Conservation (phyloP, 2,329 filamentous ascomycete genomes). For the Xylaria sp. region DNA sequence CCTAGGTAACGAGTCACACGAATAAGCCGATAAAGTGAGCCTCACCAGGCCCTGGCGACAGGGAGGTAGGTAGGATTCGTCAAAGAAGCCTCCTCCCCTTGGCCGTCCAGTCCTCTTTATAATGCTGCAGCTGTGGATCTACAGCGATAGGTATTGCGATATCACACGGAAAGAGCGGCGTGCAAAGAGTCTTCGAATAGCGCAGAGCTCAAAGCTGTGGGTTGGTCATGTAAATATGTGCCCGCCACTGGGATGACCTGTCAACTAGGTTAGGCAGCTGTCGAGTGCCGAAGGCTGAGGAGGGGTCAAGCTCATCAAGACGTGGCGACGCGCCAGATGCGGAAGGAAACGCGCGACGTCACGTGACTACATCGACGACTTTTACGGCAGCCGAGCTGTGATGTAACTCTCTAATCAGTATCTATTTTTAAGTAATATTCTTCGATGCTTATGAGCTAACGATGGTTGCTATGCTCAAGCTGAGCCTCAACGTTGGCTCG, state of each 20-base stretch:
- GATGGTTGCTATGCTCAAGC: too few relatives aligned
- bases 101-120: neutral
- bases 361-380: constrained; percentile 37
- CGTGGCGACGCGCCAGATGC: constrained; percentile 37
- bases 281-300: too few relatives aligned
- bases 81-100: neutral
- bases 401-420: neutral
- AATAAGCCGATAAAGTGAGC: neutral
- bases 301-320: neutral
- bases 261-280: too few relatives aligned
- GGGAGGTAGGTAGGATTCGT: neutral
- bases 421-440: neutral
- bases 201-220: neutral
- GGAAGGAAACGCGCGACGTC: constrained; percentile 40
- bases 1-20: neutral
- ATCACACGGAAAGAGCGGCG: too few relatives aligned
- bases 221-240: too few relatives aligned
- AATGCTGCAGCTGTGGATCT: neutral
- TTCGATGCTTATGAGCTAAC: too few relatives aligned
- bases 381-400: too few relatives aligned
- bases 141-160: too few relatives aligned
- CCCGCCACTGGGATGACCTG: too few relatives aligned
- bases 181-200: neutral
- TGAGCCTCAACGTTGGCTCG: too few relatives aligned
- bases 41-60: neutral